Base-by-base conservation (phyloP, 345 rosid species). In the Arabis alpina region DNA sequence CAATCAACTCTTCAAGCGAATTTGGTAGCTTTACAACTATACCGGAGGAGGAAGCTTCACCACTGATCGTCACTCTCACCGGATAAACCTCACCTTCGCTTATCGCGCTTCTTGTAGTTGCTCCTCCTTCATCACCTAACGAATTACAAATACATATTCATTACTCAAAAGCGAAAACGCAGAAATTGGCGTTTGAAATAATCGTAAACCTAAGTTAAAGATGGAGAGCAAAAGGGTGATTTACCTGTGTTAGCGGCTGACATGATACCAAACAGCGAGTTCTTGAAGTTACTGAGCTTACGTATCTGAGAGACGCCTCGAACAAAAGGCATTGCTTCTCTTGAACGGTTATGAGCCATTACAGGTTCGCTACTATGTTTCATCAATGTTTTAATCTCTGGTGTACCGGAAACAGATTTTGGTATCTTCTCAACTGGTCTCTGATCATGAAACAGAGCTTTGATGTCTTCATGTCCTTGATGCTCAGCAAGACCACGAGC, bases 251-350 rank as follows among this genome's bases (percentile, higher is more conserved):
- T 84, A 27, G 87, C 89, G 52, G 86, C 95, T 25, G 95, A 84
- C 81, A 92, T 78, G 45, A 92, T 74, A 58, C 95, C 98, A 45
- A 92, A 83, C 62, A 93, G 81, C 2, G 98, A 88, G 74, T 90
- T 90, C 34, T 78, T 73, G 62, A 76, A 90, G 52, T 70, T 81
- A 75, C 77, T 68, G 7, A 78, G 76, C 41, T 79, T 86, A 39
- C 87, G 71, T 54, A 89, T 81, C 10, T 47, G 77, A 39, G 63
- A 72, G 45, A n/a, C 64, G 14, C 40, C 79, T 34, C 75, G 66
- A 73, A 28, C 71, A 23, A 82, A 73, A 64, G 82, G 71, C 47
- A 66, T 30, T 27, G 47, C 58, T 30, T 85, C 92, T 56, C 96
- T 86, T 63, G 75, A 70, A 68, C 24, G 61, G 34, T 74, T 67